Conservation (phyloP, 371 early-diverging fungal genomes). For the Dichotomocladium elegans region DNA sequence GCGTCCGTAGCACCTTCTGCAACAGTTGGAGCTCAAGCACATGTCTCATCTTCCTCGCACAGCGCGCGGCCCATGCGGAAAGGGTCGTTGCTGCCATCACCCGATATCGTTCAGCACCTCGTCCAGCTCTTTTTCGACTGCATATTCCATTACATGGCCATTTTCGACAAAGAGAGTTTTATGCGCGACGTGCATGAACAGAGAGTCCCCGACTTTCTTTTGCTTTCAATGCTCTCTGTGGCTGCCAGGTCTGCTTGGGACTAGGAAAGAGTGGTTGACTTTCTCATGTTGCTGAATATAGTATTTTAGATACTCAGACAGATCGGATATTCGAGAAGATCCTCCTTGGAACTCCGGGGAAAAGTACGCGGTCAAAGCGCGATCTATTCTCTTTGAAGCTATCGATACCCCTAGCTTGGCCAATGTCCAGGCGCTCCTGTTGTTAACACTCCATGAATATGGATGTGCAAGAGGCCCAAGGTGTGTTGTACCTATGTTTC, state of each 20-base stretch:
- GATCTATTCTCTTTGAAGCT: constrained; percentile 17
- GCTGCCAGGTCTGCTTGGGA: constrained; percentile 30
- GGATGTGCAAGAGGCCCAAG: constrained; percentile 61
- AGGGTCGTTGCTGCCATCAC: constrained; percentile 18
- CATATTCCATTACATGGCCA: constrained; percentile 41
- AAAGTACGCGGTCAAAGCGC: constrained; percentile 39
- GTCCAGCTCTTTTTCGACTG: constrained; percentile 51
- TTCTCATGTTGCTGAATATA: too few relatives aligned
- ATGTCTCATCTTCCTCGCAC: too few relatives aligned
- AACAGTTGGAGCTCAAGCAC: background rate
- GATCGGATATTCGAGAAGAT: constrained; percentile 30
- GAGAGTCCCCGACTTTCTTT: constrained; percentile 31
- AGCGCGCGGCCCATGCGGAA: background rate
- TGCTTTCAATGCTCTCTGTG: constrained; percentile 28
- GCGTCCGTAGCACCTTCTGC: background rate
- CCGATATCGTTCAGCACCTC: constrained; percentile 49
- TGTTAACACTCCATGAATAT: constrained; percentile 56
- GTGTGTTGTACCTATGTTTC: background rate
- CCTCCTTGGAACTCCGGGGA: constrained; percentile 49
- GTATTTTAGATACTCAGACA: constrained; percentile 41
- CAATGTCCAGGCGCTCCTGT: constrained; percentile 48
- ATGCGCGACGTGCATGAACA: constrained; percentile 24
- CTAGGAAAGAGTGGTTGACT: background rate
- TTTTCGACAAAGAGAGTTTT: constrained; percentile 40
- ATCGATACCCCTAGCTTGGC: constrained; percentile 51